phyloP scores from a whole-genome alignment of 1,284 basidiomycete species.

The Leccinum griseonigrum region DNA sequence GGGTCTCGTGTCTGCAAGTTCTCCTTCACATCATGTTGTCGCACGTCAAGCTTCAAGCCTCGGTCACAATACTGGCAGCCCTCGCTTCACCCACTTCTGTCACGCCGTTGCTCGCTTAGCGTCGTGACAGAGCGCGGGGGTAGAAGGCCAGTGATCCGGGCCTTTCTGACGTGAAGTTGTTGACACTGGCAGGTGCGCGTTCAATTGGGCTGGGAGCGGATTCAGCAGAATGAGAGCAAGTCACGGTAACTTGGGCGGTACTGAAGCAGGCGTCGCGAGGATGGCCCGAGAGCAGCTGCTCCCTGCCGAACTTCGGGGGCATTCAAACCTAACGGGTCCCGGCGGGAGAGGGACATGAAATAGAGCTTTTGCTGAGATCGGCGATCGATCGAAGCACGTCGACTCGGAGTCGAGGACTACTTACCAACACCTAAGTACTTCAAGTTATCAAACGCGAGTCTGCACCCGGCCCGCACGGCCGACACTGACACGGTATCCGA shows the following conservation, averaged over 20 bases:
- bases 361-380: background rate
- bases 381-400: background rate
- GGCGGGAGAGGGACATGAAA: background rate
- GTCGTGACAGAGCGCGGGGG: background rate
- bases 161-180: background rate
- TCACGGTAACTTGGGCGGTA: background rate
- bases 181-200: background rate
- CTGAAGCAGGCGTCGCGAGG: background rate
- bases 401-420: background rate
- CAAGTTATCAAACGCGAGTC: slow-evolving; percentile 28
- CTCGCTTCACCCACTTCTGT: slow-evolving; percentile 30
- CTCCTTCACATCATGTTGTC: slow-evolving; percentile 18
- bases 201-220: background rate
- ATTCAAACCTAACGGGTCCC: no score
- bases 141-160: background rate
- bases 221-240: background rate
- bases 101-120: slow-evolving; percentile 14
- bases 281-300: background rate
- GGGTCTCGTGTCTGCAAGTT: slow-evolving; percentile 22
- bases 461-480: background rate
- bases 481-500: background rate
- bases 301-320: no score
- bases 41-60: slow-evolving; percentile 21
- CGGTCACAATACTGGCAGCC: slow-evolving; percentile 19
- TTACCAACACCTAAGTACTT: slow-evolving; percentile 8